phyloP scores from a whole-genome alignment of 2,329 filamentous ascomycete genomes.

The Aspergillus ibericus region DNA sequence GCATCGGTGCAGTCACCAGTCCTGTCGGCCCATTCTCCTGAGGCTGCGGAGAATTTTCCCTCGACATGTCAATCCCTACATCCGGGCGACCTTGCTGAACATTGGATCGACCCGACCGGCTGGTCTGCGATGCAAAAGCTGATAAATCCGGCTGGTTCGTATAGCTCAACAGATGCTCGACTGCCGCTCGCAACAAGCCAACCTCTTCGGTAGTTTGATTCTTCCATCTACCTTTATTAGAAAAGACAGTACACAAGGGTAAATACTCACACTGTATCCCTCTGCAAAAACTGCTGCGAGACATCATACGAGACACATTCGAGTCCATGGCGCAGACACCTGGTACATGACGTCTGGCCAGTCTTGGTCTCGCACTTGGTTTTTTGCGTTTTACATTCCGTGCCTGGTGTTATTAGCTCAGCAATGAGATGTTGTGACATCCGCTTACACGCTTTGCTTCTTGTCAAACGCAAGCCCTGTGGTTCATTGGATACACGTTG shows the following conservation, averaged over 20 bases:
- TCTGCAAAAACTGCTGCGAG: conserved; percentile 12
- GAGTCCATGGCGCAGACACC: conserved; percentile 1
- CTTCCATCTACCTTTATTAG: conserved; percentile 11
- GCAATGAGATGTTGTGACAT: neutral
- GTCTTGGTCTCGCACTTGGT: conserved; percentile 21
- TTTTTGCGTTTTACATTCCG: conserved; percentile 14
- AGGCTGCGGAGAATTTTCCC: neutral
- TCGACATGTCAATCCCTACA: neutral
- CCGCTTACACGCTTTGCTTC: neutral
- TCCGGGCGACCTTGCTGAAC: neutral
- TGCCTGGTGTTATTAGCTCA: neutral
- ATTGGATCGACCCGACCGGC: neutral
- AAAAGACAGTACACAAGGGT: neutral
- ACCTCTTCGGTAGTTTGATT: conserved; percentile 9
- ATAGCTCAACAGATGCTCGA: conserved; percentile 6
- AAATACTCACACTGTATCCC: conserved; percentile 7
- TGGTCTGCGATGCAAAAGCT: neutral
- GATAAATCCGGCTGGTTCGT: neutral
- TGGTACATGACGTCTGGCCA: conserved; percentile 5
- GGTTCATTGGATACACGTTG: neutral
- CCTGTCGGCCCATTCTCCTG: conserved; percentile 18
- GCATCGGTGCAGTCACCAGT: conserved; percentile 45
- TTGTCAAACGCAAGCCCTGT: neutral
- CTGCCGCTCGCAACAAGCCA: conserved; percentile 1
- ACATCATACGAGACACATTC: conserved; percentile 13